Percentiles rank a stretch among this genome's conserved stretches.
phyloP scores from a whole-genome alignment of 2,329 filamentous ascomycete genomes.

The Fusarium succisae region DNA sequence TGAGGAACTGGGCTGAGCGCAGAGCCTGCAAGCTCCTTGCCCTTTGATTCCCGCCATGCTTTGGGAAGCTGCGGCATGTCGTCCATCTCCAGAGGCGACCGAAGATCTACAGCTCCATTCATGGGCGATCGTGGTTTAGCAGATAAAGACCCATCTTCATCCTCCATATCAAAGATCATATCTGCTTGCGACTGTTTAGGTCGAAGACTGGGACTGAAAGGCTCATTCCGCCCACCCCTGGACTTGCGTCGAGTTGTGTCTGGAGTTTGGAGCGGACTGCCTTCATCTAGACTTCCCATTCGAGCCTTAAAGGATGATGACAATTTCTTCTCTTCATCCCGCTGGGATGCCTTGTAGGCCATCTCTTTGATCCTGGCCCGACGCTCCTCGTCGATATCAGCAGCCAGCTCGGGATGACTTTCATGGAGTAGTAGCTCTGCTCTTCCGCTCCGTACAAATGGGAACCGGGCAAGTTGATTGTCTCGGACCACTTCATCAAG shows the following conservation, averaged over 20 bases:
- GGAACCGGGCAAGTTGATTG: constrained; percentile 82
- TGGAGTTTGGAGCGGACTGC: constrained; percentile 50
- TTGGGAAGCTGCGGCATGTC: constrained; percentile 45
- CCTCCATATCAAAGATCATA: constrained; percentile 95
- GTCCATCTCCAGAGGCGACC: constrained; percentile 40
- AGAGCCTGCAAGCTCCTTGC: constrained; percentile 33
- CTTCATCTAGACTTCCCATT: constrained; percentile 73
- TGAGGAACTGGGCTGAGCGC: constrained; percentile 19
- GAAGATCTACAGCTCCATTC: constrained; percentile 26
- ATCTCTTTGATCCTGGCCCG: constrained; percentile 80
- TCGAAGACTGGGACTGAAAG: constrained; percentile 72
- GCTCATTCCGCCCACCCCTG: constrained; percentile 61
- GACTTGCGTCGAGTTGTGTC: constrained; percentile 59
- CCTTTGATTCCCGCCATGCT: constrained; percentile 45
- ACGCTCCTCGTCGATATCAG: constrained; percentile 74
- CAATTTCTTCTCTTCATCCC: constrained; percentile 70
- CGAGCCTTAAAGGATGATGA: constrained; percentile 69
- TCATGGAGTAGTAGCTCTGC: constrained; percentile 74
- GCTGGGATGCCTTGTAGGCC: constrained; percentile 70
- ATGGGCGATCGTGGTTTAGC: constrained; percentile 44
- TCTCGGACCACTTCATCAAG: constrained; percentile 82
- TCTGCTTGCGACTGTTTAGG: constrained; percentile 76
- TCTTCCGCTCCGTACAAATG: constrained; percentile 79
- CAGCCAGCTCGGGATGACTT: constrained; percentile 68
- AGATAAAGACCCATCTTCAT: constrained; percentile 62